phyloP scores from a whole-genome alignment of 768 basidiomycete species.

The Amanita pallidorosea region DNA sequence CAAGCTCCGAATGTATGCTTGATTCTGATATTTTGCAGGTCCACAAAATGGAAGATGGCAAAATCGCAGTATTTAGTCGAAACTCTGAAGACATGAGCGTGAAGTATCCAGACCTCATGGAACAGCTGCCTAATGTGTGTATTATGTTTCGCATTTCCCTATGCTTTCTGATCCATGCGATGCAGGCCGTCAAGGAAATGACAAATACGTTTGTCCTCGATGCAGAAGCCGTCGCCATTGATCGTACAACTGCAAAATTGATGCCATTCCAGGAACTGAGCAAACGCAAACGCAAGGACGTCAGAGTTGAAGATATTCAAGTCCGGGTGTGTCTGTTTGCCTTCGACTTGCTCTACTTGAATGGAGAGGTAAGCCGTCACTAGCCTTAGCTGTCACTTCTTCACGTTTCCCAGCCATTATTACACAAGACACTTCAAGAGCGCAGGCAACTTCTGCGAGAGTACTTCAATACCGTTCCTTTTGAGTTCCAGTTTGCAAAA shows the following conservation, averaged over 20 bases:
- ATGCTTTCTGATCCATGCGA: not conserved
- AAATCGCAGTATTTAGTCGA: constrained; percentile 85
- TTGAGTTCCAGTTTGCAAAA: constrained; percentile 91
- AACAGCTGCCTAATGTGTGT: constrained; percentile 76
- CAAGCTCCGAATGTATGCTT: not conserved
- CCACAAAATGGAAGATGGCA: constrained; percentile 74
- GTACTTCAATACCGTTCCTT: constrained; percentile 73
- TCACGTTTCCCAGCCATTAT: constrained; percentile 49
- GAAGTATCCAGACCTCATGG: constrained; percentile 97
- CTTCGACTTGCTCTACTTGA: constrained; percentile 92
- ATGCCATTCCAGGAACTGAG: constrained; percentile 99
- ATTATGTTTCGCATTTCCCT: not conserved
- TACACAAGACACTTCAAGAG: constrained; percentile 64
- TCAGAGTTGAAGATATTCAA: constrained; percentile 95
- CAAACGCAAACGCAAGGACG: constrained; percentile 91
- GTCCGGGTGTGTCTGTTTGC: constrained; percentile 94
- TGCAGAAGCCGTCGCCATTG: constrained; percentile 94
- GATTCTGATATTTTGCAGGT: constrained; percentile 34
- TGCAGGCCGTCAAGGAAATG: constrained; percentile 73
- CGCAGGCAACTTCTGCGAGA: constrained; percentile 68
- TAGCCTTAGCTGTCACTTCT: not conserved
- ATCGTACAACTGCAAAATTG: constrained; percentile 70
- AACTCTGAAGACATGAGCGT: constrained; percentile 99
- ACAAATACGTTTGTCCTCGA: constrained; percentile 92
- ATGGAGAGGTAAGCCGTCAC: constrained; percentile 71